Conservation (phyloP, 768 basidiomycete genomes). For the Serpula lacrymans region DNA sequence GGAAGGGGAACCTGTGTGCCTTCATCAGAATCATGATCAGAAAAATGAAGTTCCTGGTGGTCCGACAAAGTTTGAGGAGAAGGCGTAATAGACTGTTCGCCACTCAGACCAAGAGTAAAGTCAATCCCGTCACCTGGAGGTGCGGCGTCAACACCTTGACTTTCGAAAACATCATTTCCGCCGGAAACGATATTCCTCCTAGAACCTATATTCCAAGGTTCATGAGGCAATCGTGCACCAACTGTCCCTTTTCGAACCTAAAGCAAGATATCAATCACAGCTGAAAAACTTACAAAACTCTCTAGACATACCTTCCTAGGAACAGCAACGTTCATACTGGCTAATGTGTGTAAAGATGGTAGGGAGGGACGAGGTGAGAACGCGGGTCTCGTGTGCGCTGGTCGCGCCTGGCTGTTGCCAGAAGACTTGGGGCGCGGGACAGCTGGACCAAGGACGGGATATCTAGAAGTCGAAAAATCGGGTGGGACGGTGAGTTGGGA, state of each 20-base stretch:
- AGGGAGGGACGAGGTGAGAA: constrained; percentile 39
- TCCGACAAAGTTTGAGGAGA: no score
- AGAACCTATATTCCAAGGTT: constrained; percentile 36
- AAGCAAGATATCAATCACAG: constrained; percentile 1
- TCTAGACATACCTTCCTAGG: constrained; percentile 33
- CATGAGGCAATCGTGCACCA: constrained; percentile 40
- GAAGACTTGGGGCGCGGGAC: constrained; percentile 30
- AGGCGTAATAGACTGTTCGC: no score
- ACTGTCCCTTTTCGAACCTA: constrained; percentile 40
- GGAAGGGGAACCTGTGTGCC: no score
- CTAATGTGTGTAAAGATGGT: constrained; percentile 38
- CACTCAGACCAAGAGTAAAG: no score
- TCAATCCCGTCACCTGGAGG: no score
- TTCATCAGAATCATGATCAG: no score
- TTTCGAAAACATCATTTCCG: constrained; percentile 1
- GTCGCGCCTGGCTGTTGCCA: constrained; percentile 31
- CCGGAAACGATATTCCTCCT: constrained; percentile 2
- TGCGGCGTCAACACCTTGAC: constrained; percentile 2
- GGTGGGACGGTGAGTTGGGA: no score
- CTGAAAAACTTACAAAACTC: background rate
- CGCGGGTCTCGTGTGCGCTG: constrained; percentile 41
- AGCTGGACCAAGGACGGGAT: constrained; percentile 7
- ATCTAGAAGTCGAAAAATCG: constrained; percentile 9
- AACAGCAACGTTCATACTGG: constrained; percentile 31
- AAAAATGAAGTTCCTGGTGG: no score